These are phyloP conservation scores for Phytophthora hibernalis DNA, from an alignment of 352 stramenopile species.

Conservation along the genomic window DNA sequence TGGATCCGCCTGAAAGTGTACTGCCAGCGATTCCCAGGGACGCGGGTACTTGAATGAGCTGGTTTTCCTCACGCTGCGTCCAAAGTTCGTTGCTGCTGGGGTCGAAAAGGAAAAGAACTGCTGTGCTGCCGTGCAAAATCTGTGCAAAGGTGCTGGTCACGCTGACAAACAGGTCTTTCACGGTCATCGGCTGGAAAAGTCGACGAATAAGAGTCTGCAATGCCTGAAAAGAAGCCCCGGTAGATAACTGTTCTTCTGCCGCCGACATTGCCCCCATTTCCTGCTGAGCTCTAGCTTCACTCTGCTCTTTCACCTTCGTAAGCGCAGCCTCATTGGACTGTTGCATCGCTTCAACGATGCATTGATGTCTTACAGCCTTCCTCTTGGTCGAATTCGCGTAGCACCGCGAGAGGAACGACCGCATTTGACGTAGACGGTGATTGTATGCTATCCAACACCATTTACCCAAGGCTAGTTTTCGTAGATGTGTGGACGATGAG, in stretches of 20 bases:
- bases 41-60: conserved; percentile 55
- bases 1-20: conserved; percentile 46
- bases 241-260: conserved; percentile 36
- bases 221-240: conserved; percentile 34
- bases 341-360: conserved; percentile 23
- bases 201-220: conserved; percentile 61
- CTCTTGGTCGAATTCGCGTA: conserved; percentile 21
- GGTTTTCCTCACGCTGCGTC: conserved; percentile 59
- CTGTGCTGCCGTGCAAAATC: conserved; percentile 48
- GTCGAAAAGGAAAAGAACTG: conserved; percentile 70
- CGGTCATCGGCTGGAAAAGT: conserved; percentile 38
- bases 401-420: conserved; percentile 44
- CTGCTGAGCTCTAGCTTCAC: conserved; percentile 14
- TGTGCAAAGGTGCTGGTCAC: conserved; percentile 48
- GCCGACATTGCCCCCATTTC: conserved; percentile 21
- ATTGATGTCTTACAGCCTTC: conserved; percentile 12
- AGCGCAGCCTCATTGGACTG: conserved; percentile 20
- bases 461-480: conserved; percentile 38
- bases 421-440: conserved; percentile 37
- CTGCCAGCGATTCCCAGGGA: conserved; percentile 65
- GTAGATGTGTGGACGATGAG: conserved; percentile 18
- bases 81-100: conserved; percentile 70
- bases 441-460: conserved; percentile 67
- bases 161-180: conserved; percentile 55
- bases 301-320: conserved; percentile 15